Conservation (phyloP, 306 rosid genomes). For the Rosa persica region DNA sequence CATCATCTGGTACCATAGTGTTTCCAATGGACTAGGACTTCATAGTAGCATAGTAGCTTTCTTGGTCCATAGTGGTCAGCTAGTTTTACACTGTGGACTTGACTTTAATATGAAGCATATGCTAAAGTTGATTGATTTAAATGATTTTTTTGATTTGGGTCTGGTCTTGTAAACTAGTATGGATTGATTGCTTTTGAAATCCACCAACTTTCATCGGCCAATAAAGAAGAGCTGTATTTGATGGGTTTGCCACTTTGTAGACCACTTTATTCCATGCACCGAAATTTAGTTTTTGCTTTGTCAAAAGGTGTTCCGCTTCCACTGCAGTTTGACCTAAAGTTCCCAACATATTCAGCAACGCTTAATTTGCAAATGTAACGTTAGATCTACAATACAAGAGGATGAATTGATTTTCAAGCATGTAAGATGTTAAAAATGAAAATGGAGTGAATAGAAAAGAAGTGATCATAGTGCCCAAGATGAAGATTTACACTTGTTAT, state of each 20-base stretch:
- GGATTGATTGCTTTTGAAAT: conserved; percentile 39
- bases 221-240: not conserved
- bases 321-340: conserved; percentile 26
- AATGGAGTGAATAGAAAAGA: not conserved
- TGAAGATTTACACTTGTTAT: not conserved
- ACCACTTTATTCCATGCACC: conserved; percentile 58
- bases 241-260: conserved; percentile 34
- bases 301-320: conserved; percentile 42
- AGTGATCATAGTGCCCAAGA: not conserved
- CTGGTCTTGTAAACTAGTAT: conserved; percentile 23
- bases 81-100: conserved; percentile 9
- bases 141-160: conserved; percentile 32
- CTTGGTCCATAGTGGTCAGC: conserved; percentile 18
- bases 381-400: not conserved
- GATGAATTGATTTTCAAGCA: not conserved
- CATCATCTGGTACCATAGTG: conserved; percentile 20
- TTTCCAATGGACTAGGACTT: conserved; percentile 27
- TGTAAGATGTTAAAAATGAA: not conserved
- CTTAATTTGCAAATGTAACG: conserved; percentile 14
- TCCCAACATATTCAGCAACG: conserved; percentile 27
- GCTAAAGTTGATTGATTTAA: conserved; percentile 13
- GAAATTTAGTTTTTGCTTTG: conserved; percentile 39
- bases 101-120: conserved; percentile 23
- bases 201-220: conserved; percentile 36
- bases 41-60: not conserved